Conservation (phyloP, 768 basidiomycete species). For the button mushroom (Agaricus bisporus) region DNA sequence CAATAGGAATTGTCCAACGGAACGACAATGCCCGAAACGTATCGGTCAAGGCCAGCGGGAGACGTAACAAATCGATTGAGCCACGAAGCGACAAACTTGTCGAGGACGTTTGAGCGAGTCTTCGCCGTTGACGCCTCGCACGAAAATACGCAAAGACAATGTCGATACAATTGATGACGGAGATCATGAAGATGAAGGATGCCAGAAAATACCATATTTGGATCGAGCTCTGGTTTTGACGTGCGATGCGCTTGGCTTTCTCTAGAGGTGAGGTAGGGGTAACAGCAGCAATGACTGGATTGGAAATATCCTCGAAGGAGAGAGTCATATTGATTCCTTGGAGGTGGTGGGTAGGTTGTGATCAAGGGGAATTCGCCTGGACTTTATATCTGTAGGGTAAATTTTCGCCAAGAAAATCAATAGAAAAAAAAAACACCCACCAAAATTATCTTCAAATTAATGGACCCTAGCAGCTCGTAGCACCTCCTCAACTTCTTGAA, state of each 20-base stretch:
- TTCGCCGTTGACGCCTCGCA: constrained; percentile 9
- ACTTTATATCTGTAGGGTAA: no score
- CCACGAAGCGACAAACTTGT: neutral
- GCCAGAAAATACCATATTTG: constrained; percentile 39
- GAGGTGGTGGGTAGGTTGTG: no score
- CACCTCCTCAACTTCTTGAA: no score
- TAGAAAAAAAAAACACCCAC: no score
- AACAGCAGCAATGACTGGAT: no score
- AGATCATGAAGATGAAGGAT: constrained; percentile 34
- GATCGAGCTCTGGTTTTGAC: constrained; percentile 19
- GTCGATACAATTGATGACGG: constrained; percentile 26
- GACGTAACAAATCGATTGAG: constrained; percentile 13
- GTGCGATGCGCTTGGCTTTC: neutral
- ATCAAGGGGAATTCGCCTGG: no score
- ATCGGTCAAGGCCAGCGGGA: constrained; percentile 29
- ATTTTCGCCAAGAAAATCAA: no score
- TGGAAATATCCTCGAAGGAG: no score
- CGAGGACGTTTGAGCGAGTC: neutral
- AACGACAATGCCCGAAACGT: constrained; percentile 29
- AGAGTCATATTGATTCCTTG: no score
- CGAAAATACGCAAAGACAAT: constrained; percentile 15
- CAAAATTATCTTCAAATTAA: no score
- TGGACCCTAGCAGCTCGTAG: no score
- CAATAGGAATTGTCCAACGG: constrained; percentile 30
- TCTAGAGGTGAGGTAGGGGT: neutral